Conservation (phyloP, 163 green algal species). For the Prototheca stagnorum region DNA sequence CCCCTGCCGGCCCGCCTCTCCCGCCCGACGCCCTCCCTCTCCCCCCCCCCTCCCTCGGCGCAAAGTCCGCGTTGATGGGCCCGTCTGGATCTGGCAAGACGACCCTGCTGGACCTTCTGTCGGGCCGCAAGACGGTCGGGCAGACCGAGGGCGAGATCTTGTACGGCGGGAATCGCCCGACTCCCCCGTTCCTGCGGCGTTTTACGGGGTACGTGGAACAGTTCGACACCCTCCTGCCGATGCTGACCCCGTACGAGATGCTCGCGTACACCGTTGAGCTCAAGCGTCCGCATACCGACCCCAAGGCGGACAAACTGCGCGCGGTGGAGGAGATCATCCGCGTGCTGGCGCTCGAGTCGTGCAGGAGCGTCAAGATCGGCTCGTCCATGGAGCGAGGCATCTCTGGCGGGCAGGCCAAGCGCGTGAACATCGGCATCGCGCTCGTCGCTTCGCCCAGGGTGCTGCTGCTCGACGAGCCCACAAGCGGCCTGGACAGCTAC, state of each 20-base stretch:
- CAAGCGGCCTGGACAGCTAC: conserved; percentile 17
- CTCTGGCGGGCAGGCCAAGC: conserved; percentile 33
- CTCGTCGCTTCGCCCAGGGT: conserved; percentile 54
- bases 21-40: too few species aligned
- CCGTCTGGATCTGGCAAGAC: conserved; percentile 57
- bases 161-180: conserved; percentile 35
- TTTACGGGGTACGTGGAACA: conserved; percentile 54
- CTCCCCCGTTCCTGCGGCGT: conserved; percentile 37
- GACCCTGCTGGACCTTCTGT: conserved; percentile 49
- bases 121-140: conserved; percentile 34
- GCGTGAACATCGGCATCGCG: conserved; percentile 42
- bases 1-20: too few species aligned
- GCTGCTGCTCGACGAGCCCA: conserved; percentile 65
- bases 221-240: conserved; percentile 3
- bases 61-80: conserved; percentile 1
- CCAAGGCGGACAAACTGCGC: conserved; percentile 26
- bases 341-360: conserved; percentile 43
- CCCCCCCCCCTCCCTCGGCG: not conserved
- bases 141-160: conserved; percentile 17
- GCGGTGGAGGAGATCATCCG: conserved; percentile 46
- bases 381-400: conserved; percentile 25
- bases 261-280: conserved; percentile 74
- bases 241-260: conserved; percentile 50
- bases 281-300: conserved; percentile 39
- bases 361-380: conserved; percentile 47